Conservation (phyloP, 2,329 filamentous ascomycete species). For the Venturia asperata region DNA sequence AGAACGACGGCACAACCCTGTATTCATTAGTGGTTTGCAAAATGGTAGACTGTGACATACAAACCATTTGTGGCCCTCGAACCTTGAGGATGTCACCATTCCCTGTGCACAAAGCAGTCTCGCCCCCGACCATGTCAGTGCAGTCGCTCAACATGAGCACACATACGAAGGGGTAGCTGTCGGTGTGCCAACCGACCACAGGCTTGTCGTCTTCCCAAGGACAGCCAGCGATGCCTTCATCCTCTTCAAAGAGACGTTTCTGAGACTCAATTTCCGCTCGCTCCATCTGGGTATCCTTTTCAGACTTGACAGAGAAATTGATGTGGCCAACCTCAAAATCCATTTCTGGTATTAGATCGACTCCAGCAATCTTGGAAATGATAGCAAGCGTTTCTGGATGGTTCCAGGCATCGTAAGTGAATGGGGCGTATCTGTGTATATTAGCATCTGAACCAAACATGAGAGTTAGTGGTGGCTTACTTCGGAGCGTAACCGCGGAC, state of each 20-base stretch:
- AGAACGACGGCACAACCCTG: conserved; percentile 58
- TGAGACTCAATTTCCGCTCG: conserved; percentile 35
- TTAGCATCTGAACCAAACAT: conserved; percentile 18
- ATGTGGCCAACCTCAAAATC: conserved; percentile 54
- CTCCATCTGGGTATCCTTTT: conserved; percentile 41
- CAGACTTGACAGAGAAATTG: conserved; percentile 49
- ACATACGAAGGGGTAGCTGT: conserved; percentile 62
- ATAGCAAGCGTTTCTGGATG: conserved; percentile 47
- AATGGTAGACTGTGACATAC: conserved; percentile 23
- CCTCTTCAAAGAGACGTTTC: conserved; percentile 31
- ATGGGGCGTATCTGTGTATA: conserved; percentile 50
- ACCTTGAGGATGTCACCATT: conserved; percentile 51
- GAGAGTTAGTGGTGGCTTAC: conserved; percentile 37
- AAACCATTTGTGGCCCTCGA: conserved; percentile 53
- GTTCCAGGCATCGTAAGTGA: conserved; percentile 57
- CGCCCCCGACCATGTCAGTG: conserved; percentile 55
- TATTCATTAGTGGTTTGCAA: neutral
- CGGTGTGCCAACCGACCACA: conserved; percentile 56
- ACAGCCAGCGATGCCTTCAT: conserved; percentile 39
- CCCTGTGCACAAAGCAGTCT: conserved; percentile 53
- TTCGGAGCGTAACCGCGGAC: conserved; percentile 49
- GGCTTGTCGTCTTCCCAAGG: conserved; percentile 45
- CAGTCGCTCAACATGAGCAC: conserved; percentile 62
- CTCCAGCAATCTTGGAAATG: conserved; percentile 50
- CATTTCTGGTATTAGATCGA: conserved; percentile 51